Conservation (phyloP, 2,329 filamentous ascomycete genomes). For the Sclerotinia sclerotiorum region DNA sequence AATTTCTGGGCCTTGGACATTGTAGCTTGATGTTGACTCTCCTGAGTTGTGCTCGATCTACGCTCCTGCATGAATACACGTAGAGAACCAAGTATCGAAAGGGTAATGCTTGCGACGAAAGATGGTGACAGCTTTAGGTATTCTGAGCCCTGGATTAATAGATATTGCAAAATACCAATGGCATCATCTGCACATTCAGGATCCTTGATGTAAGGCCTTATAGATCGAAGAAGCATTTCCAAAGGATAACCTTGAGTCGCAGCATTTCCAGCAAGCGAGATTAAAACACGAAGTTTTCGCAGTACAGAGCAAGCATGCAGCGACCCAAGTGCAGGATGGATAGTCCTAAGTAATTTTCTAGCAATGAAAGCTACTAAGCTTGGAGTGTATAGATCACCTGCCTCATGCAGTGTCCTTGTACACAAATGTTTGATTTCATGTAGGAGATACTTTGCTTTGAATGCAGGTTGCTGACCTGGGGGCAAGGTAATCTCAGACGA, state of each 20-base stretch:
- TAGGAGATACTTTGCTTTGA: conserved; percentile 73
- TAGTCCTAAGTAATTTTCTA: conserved; percentile 74
- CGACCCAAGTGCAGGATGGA: conserved; percentile 80
- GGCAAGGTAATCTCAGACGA: conserved; percentile 66
- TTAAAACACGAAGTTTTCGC: conserved; percentile 78
- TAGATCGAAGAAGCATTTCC: conserved; percentile 83
- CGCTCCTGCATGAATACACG: conserved; percentile 71
- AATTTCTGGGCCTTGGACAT: conserved; percentile 75
- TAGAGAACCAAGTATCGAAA: conserved; percentile 78
- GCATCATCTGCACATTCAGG: conserved; percentile 88
- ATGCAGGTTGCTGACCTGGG: conserved; percentile 81
- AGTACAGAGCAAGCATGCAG: conserved; percentile 84
- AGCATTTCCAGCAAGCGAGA: conserved; percentile 72
- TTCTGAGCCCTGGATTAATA: conserved; percentile 65
- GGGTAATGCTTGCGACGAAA: conserved; percentile 76
- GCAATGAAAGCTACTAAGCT: conserved; percentile 71
- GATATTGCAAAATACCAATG: conserved; percentile 80
- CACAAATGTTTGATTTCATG: conserved; percentile 79
- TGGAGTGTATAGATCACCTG: conserved; percentile 70
- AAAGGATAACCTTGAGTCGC: conserved; percentile 79
- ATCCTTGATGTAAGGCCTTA: conserved; percentile 77
- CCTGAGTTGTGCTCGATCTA: conserved; percentile 79
- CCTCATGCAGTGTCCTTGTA: conserved; percentile 64
- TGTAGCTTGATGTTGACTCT: conserved; percentile 76
- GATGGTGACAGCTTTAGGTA: conserved; percentile 67